Percentiles rank a stretch among this genome's conserved stretches.
Conservation (phyloP, 2,329 filamentous ascomycete species). For the Zelopaecilomyces penicillatus region DNA sequence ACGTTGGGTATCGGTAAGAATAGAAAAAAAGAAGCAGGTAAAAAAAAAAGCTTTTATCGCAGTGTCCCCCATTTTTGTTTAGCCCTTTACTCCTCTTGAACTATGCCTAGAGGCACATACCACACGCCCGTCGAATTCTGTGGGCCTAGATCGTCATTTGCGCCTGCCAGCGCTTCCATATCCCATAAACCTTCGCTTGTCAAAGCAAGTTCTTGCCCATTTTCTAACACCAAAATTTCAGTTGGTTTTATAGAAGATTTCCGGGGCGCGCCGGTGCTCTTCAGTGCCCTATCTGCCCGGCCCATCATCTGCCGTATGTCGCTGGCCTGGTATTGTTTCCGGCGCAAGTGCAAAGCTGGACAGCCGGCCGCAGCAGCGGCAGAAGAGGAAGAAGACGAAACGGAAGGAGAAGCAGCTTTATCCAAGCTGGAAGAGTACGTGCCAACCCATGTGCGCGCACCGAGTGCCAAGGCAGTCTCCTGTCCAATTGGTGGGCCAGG, state of each 20-base stretch:
- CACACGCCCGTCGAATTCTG: too few relatives aligned
- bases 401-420: slow-evolving; percentile 15
- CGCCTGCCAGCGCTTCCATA: too few relatives aligned
- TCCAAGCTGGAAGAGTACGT: slow-evolving; percentile 44
- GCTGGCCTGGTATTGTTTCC: slow-evolving; percentile 32
- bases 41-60: too few relatives aligned
- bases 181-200: slow-evolving; percentile 30
- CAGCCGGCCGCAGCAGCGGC: too few relatives aligned
- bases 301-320: slow-evolving; percentile 34
- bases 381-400: too few relatives aligned
- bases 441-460: slow-evolving; percentile 50
- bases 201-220: slow-evolving; percentile 35
- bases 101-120: too few relatives aligned
- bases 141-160: too few relatives aligned
- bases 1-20: too few relatives aligned
- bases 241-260: slow-evolving; percentile 17
- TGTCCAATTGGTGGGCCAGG: slow-evolving; percentile 48
- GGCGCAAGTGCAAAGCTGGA: slow-evolving; percentile 25
- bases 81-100: too few relatives aligned
- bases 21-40: too few relatives aligned
- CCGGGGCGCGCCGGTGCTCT: slow-evolving; percentile 5
- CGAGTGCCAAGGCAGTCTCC: slow-evolving; percentile 45
- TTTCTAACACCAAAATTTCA: slow-evolving; percentile 32
- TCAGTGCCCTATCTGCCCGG: slow-evolving; percentile 5
- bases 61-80: too few relatives aligned